Conservation (phyloP, 2,329 filamentous ascomycete species). For the Myriangium duriaei region DNA sequence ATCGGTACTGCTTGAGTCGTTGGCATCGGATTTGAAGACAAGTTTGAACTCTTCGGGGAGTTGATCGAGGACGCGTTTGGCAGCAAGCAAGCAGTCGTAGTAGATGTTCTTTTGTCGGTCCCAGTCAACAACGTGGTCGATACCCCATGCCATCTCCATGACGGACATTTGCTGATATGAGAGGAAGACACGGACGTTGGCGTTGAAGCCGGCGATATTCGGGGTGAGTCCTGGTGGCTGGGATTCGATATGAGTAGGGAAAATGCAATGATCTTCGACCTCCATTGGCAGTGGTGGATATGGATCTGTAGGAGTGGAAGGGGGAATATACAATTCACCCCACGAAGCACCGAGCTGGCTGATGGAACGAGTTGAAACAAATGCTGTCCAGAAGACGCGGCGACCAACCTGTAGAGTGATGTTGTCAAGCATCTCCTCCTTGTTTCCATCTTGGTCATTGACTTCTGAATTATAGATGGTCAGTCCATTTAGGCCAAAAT, state of each 20-base stretch:
- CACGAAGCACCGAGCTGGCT: constrained; percentile 63
- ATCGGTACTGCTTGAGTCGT: constrained; percentile 23
- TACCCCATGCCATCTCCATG: constrained; percentile 72
- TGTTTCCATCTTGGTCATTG: constrained; percentile 23
- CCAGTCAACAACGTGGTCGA: constrained; percentile 63
- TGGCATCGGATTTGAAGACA: constrained; percentile 17
- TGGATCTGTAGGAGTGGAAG: constrained; percentile 59
- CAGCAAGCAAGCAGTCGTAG: constrained; percentile 55
- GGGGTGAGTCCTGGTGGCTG: constrained; percentile 59
- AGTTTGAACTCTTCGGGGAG: constrained; percentile 52
- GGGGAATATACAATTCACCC: constrained; percentile 61
- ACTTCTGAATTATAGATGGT: constrained; percentile 25
- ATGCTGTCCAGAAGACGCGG: constrained; percentile 68
- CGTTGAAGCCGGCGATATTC: constrained; percentile 66
- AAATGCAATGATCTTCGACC: constrained; percentile 73
- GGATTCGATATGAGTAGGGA: constrained; percentile 53
- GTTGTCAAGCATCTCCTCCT: constrained; percentile 28
- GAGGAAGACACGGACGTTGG: constrained; percentile 63
- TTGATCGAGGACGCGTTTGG: constrained; percentile 54
- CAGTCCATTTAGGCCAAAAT: constrained; percentile 26
- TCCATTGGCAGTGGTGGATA: constrained; percentile 72
- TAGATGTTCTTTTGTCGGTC: constrained; percentile 63
- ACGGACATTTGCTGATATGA: constrained; percentile 69
- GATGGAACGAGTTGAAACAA: constrained; percentile 61
- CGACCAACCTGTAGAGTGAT: constrained; percentile 43